Evolutionary conservation across 805 yeast species (phyloP).

Genomic region (Alloascoidea hylecoeti): DNA sequence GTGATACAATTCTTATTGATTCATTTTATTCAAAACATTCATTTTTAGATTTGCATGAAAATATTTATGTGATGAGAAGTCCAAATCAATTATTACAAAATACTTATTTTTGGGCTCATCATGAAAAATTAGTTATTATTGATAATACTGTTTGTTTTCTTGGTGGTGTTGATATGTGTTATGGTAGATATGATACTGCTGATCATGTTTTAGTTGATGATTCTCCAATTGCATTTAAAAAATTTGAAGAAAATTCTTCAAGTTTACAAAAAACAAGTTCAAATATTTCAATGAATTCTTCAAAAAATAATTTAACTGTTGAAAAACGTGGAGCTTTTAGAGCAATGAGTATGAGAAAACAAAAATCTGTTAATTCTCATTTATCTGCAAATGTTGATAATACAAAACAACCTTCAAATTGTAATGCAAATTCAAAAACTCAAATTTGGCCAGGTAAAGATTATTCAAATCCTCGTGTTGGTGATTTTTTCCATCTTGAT

Average conservation of each 20-base stretch:
- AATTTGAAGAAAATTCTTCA: constrained; percentile 8
- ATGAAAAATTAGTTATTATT: constrained; percentile 77
- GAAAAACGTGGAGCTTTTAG: background rate
- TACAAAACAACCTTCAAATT: too few relatives aligned
- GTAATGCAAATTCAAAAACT: too few relatives aligned
- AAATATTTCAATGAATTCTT: constrained; percentile 17
- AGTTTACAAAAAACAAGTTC: constrained; percentile 15
- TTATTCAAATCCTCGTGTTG: constrained; percentile 88
- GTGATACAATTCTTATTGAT: constrained; percentile 84
- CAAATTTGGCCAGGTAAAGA: constrained; percentile 93
- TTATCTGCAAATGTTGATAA: too few relatives aligned
- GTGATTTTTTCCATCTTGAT: constrained; percentile 70
- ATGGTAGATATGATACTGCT: constrained; percentile 92
- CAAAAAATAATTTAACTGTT: background rate
- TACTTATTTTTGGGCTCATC: constrained; percentile 98
- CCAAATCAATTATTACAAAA: constrained; percentile 92
- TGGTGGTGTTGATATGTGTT: constrained; percentile 94
- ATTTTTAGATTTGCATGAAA: constrained; percentile 68
- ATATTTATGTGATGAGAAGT: constrained; percentile 81
- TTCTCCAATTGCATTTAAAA: constrained; percentile 22
- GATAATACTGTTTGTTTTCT: constrained; percentile 83
- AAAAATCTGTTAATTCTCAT: too few relatives aligned
- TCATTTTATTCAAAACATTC: constrained; percentile 93
- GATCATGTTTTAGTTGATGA: constrained; percentile 88
- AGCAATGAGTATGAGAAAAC: constrained; percentile 5